phyloP scores from a whole-genome alignment of 2,329 filamentous ascomycete genomes.

The Plectosphaerella plurivora region DNA sequence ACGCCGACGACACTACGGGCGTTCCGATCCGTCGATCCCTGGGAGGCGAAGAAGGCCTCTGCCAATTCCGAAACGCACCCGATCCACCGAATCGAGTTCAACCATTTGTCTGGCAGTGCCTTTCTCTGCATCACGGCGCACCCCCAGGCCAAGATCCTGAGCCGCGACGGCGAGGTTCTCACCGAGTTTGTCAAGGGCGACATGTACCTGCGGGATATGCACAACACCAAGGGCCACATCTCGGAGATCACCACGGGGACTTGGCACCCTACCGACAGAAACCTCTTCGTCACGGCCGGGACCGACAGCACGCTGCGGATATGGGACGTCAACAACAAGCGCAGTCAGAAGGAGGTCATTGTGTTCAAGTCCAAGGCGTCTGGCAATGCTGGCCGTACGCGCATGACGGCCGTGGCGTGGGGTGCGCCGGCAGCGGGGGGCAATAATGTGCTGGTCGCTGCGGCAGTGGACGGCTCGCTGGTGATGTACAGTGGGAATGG shows the following conservation, averaged over 20 bases:
- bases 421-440: slow-evolving; percentile 71
- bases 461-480: slow-evolving; percentile 83
- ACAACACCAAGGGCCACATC: slow-evolving; percentile 95
- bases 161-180: slow-evolving; percentile 79
- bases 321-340: slow-evolving; percentile 92
- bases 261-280: slow-evolving; percentile 85
- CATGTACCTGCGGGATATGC: slow-evolving; percentile 96
- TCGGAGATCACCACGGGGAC: slow-evolving; percentile 85
- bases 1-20: slow-evolving; percentile 90
- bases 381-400: slow-evolving; percentile 81
- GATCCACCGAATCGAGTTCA: slow-evolving; percentile 83
- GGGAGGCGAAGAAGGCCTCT: slow-evolving; percentile 64
- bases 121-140: slow-evolving; percentile 87
- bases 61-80: slow-evolving; percentile 78
- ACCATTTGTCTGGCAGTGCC: slow-evolving; percentile 71
- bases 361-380: slow-evolving; percentile 92
- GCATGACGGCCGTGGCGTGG: slow-evolving; percentile 94
- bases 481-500: slow-evolving; percentile 91
- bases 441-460: slow-evolving; percentile 72
- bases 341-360: slow-evolving; percentile 87
- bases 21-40: slow-evolving; percentile 89
- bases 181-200: slow-evolving; percentile 95
- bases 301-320: slow-evolving; percentile 94
- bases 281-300: slow-evolving; percentile 83
- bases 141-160: slow-evolving; percentile 84